These are phyloP conservation scores for Podospora anserina DNA, from an alignment of 495 filamentous ascomycete species.

Conservation along the genomic window DNA sequence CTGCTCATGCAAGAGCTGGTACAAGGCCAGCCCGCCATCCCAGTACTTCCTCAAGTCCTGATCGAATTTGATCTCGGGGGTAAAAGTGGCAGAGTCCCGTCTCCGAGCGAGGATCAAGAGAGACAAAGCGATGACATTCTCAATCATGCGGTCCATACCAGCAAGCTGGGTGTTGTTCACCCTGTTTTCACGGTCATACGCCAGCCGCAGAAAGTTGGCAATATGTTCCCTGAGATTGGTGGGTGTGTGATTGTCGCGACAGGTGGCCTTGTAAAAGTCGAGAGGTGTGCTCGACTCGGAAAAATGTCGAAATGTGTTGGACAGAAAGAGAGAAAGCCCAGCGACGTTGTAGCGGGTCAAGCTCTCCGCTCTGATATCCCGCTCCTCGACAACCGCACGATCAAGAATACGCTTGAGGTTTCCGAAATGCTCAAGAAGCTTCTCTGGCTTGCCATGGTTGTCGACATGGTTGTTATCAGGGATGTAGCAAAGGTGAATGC, in stretches of 20 bases:
- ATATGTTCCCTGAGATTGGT: slow-evolving; percentile 10
- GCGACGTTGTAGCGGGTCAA: slow-evolving; percentile 7
- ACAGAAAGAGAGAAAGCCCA: slow-evolving; percentile 2
- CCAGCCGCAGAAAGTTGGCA: slow-evolving; percentile 12
- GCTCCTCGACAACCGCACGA: not conserved
- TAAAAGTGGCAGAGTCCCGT: not conserved
- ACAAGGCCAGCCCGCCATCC: not conserved
- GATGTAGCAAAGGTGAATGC: slow-evolving; percentile 12
- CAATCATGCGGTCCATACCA: not conserved
- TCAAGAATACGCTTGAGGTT: not conserved
- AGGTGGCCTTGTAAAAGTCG: slow-evolving; percentile 3
- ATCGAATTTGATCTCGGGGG: not conserved
- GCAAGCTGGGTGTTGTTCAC: not conserved
- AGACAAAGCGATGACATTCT: not conserved
- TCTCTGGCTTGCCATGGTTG: slow-evolving; percentile 1
- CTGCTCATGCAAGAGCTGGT: not conserved
- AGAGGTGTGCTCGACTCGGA: not conserved
- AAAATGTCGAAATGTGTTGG: slow-evolving; percentile 8
- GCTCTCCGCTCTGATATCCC: slow-evolving; percentile 1
- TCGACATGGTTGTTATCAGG: slow-evolving; percentile 1
- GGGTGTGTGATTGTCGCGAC: slow-evolving; percentile 8
- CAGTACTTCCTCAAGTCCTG: not conserved
- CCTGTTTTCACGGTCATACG: not conserved
- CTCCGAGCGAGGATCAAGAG: not conserved
- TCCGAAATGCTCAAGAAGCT: slow-evolving; percentile 2